Conservation (phyloP, 208 protist species). For the Trypanosoma vivax region DNA sequence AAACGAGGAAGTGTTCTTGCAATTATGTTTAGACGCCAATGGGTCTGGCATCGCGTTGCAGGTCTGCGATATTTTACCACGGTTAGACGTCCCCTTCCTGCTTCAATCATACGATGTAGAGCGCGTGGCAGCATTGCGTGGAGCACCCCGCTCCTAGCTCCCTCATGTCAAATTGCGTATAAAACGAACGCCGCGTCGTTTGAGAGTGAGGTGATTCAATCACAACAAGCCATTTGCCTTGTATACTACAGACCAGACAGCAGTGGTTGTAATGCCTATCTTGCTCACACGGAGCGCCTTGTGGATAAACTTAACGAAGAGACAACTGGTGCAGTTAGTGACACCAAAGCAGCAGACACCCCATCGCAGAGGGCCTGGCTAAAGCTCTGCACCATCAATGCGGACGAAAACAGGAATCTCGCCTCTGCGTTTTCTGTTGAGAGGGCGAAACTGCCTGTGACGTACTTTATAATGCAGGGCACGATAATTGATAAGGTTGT, state of each 20-base stretch:
- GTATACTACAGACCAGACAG: constrained; percentile 66
- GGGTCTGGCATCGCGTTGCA: no score
- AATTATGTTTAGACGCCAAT: no score
- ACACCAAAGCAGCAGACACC: background rate
- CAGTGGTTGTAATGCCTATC: constrained; percentile 53
- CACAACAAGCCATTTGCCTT: constrained; percentile 83
- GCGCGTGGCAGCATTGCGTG: background rate
- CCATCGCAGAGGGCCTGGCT: constrained; percentile 32
- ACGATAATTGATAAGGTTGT: constrained; percentile 82
- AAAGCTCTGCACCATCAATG: constrained; percentile 83
- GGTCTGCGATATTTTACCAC: no score
- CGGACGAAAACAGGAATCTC: constrained; percentile 82
- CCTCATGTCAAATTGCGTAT: constrained; percentile 18
- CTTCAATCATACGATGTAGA: background rate
- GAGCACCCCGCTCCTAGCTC: background rate
- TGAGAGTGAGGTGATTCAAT: constrained; percentile 78
- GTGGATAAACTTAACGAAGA: constrained; percentile 69
- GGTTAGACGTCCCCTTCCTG: no score
- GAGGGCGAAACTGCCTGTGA: constrained; percentile 74
- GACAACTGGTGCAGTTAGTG: constrained; percentile 5
- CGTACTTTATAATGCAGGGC: constrained; percentile 86
- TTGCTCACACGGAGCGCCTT: constrained; percentile 51
- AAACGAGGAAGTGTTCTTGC: no score
- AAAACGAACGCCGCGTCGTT: constrained; percentile 67
- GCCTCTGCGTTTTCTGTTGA: constrained; percentile 83